Evolutionary conservation across 345 rosid species (phyloP), one percentile per base, ranked within the genome.

Genomic region (Nephelium lappaceum): DNA sequence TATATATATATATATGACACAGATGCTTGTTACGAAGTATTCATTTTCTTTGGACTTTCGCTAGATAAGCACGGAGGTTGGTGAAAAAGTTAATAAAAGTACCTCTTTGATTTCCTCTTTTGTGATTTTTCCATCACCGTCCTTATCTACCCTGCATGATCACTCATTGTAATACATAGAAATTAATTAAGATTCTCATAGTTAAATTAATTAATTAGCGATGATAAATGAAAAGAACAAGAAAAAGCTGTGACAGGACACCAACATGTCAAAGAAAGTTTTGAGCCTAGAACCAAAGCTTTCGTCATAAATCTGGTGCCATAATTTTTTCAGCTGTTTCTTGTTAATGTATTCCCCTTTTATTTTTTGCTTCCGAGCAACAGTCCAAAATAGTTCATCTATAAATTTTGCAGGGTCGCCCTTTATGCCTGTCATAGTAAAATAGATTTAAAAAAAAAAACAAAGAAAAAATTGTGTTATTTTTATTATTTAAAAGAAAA

Each of bases 241-340:
- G 23, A 51, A 51, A 15, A 0, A 51, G 7, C 4, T 51, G 16
- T 51, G 18, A 11, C 12, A 51, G 18, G 18, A 15, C 0, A 36
- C 64, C 0, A 60, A 95, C 98, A 95, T 95, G 95, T 89, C 97
- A 78, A 95, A 95, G 85, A 93, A 95, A 65, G 85, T 89, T 76
- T 92, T 94, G 57, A 95, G 98, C 84, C 94, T 88, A 41, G 98
- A 87, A 71, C 91, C 98, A 61, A 95, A 95, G 84, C 98, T 95
- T 70, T 93, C 97, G 58, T 93, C 94, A 49, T 93, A 80, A 27
- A 95, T 84, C 27, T 93, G 93, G 18, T 91, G 93, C 98, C 97
- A 93, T 62, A 95, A 93, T 39, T 77, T 67, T 69, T 82, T 84
- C 24, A 93, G 95, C 83, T 91, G 94, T 0, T 63, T 84, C 67